A percentile compares a stretch with the other conserved stretches of the same genome.
Conservation (phyloP, 768 basidiomycete genomes). For the Mycena leptocephala region DNA sequence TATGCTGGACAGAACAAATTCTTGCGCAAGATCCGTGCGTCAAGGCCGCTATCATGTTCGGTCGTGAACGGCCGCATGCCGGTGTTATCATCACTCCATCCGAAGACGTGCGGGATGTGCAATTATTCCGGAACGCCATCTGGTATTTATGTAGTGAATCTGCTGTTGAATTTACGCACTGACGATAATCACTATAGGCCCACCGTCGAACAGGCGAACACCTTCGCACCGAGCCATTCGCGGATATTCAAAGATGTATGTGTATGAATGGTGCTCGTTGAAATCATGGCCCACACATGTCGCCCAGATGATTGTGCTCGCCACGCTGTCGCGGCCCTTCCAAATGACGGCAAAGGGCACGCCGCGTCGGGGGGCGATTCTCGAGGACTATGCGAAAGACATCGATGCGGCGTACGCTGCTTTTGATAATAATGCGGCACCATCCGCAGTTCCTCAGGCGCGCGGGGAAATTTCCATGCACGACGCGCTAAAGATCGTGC, state of each 20-base stretch:
- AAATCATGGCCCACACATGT: background rate
- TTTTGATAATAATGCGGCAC: background rate
- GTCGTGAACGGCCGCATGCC: no score
- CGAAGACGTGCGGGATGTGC: background rate
- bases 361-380: slow-evolving; percentile 13
- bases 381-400: background rate
- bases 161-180: background rate
- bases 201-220: slow-evolving; percentile 58
- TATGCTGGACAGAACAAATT: background rate
- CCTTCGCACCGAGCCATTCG: slow-evolving; percentile 58
- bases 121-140: slow-evolving; percentile 38
- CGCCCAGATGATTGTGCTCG: slow-evolving; percentile 63
- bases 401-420: background rate
- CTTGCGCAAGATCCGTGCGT: background rate
- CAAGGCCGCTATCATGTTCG: slow-evolving; percentile 8
- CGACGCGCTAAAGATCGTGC: slow-evolving; percentile 12
- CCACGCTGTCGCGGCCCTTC: no score
- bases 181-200: slow-evolving; percentile 45
- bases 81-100: background rate
- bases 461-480: background rate
- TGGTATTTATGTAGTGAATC: slow-evolving; percentile 36
- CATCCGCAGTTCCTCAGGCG: background rate
- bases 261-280: background rate
- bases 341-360: no score
- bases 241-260: slow-evolving; percentile 64